phyloP scores from a whole-genome alignment of 2,329 filamentous ascomycete species.

The Salinomyces thailandicus region DNA sequence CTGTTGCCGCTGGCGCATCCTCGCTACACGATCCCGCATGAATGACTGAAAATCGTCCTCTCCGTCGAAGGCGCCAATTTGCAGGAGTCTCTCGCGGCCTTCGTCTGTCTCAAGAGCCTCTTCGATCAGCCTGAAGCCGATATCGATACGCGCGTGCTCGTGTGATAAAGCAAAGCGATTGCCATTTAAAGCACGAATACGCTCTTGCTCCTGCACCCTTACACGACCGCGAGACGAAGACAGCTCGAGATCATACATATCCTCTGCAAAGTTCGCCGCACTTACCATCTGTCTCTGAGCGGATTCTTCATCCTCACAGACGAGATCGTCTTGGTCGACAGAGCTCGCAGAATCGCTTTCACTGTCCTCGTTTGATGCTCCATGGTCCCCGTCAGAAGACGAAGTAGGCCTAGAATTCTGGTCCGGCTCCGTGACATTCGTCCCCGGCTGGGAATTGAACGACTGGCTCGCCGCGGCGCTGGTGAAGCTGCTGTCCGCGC shows the following conservation, averaged over 20 bases:
- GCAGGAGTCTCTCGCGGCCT: slow-evolving; percentile 17
- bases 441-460: slow-evolving; percentile 27
- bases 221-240: slow-evolving; percentile 15
- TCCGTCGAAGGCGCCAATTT: slow-evolving; percentile 9
- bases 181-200: slow-evolving; percentile 25
- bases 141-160: slow-evolving; percentile 17
- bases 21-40: background rate
- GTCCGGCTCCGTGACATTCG: slow-evolving; percentile 26
- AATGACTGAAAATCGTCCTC: slow-evolving; percentile 1
- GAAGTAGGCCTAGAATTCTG: slow-evolving; percentile 7
- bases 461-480: slow-evolving; percentile 50
- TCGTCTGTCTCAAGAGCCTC: slow-evolving; percentile 20
- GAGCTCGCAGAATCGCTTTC: slow-evolving; percentile 44
- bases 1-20: too few species aligned
- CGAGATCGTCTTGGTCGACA: slow-evolving; percentile 39
- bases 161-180: slow-evolving; percentile 16
- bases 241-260: slow-evolving; percentile 21
- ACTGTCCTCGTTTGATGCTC: slow-evolving; percentile 31
- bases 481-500: slow-evolving; percentile 70
- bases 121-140: slow-evolving; percentile 24
- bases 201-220: slow-evolving; percentile 18
- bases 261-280: slow-evolving; percentile 19
- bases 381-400: slow-evolving; percentile 25
- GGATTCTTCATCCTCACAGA: slow-evolving; percentile 20
- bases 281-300: slow-evolving; percentile 4